A percentile compares a stretch with the other conserved stretches of the same genome.
Evolutionary conservation across 2,329 filamentous ascomycete species (phyloP).

Genomic region (Coniochaeta sp.): DNA sequence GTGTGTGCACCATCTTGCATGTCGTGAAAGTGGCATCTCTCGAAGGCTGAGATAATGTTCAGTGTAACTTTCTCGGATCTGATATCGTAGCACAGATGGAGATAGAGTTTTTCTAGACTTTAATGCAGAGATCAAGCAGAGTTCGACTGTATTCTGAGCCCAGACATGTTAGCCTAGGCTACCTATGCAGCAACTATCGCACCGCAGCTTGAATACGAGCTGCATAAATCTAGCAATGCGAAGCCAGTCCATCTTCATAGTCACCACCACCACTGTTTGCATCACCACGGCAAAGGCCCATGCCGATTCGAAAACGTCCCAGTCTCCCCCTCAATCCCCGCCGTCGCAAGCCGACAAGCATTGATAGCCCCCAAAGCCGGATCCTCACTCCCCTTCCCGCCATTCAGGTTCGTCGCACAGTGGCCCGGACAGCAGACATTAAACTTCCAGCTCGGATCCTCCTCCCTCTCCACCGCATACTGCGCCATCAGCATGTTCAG

Average conservation of each 20-base stretch:
- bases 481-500: constrained; percentile 30
- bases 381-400: neutral
- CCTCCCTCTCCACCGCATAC: constrained; percentile 21
- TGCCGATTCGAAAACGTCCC: neutral
- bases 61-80: neutral
- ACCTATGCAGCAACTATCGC: neutral
- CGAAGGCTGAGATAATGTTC: no score
- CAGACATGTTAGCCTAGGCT: no score
- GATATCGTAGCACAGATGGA: neutral
- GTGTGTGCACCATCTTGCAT: neutral
- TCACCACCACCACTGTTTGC: neutral
- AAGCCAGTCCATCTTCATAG: neutral
- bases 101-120: no score
- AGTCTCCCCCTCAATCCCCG: neutral
- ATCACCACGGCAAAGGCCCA: neutral
- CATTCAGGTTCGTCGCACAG: constrained; percentile 20
- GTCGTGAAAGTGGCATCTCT: no score
- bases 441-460: constrained; percentile 18
- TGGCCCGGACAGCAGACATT: constrained; percentile 25
- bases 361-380: neutral
- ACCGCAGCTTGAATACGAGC: neutral
- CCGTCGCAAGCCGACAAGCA: neutral
- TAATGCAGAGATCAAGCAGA: neutral
- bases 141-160: neutral
- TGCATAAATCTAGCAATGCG: neutral